A percentile compares a stretch with the other conserved stretches of the same genome.
Conservation (phyloP, 225 moss, liverwort and hornwort genomes). For the Sphagnum tenellum region DNA sequence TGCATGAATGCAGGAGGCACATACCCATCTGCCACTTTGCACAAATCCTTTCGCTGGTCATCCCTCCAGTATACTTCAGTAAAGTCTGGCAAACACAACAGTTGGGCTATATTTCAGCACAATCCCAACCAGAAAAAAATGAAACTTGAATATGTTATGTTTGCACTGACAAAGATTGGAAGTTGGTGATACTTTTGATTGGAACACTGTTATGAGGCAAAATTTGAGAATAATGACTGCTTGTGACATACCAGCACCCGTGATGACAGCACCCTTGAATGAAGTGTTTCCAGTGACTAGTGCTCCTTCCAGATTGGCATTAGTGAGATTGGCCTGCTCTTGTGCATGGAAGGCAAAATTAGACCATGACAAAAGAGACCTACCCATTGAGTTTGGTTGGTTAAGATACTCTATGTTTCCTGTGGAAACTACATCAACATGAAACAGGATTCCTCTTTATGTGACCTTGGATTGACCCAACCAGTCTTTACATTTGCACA, state of each 20-base stretch:
- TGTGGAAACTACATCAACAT: no score
- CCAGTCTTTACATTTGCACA: no score
- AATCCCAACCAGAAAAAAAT: no score
- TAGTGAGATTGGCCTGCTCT: conserved; percentile 80
- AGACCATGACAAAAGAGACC: no score
- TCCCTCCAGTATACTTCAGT: conserved; percentile 94
- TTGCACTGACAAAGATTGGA: no score
- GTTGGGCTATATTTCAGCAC: not conserved
- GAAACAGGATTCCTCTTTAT: no score
- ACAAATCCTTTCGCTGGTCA: conserved; percentile 74
- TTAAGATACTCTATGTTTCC: no score
- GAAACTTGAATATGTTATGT: no score
- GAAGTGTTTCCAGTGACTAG: conserved; percentile 98
- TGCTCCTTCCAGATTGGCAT: conserved; percentile 91
- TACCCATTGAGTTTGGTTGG: no score
- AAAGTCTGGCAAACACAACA: conserved; percentile 47
- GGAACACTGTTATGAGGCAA: not conserved
- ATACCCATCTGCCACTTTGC: conserved; percentile 72
- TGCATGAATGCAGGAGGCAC: conserved; percentile 13
- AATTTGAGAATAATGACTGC: not conserved
- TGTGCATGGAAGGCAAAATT: no score
- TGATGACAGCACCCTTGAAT: conserved; percentile 75
- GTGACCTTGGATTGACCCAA: no score
- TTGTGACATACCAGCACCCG: conserved; percentile 70
- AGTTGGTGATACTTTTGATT: not conserved